Evolutionary conservation across 2,329 filamentous ascomycete species (phyloP).

Genomic region (Penicillium sclerotiorum): DNA sequence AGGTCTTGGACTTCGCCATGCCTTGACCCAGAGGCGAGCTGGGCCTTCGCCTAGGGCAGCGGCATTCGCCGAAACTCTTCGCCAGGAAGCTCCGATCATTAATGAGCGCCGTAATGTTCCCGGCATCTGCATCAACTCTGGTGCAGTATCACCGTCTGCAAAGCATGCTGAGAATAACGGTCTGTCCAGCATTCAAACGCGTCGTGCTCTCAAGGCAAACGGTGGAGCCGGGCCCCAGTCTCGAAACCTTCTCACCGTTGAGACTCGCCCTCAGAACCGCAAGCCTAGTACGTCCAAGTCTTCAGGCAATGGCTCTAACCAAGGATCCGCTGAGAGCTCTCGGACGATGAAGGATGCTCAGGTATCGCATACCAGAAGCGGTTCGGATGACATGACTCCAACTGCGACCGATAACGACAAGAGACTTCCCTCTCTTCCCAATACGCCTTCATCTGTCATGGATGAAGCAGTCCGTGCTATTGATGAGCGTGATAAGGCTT

Average conservation of each 20-base stretch:
- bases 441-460: constrained; percentile 50
- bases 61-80: constrained; percentile 2
- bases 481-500: constrained; percentile 33
- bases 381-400: constrained; percentile 27
- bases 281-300: constrained; percentile 8
- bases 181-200: constrained; percentile 39
- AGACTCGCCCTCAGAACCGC: constrained; percentile 22
- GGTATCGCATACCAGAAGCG: constrained; percentile 1
- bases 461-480: constrained; percentile 43
- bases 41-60: constrained; percentile 13
- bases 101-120: constrained; percentile 19
- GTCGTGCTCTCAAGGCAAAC: constrained; percentile 38
- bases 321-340: constrained; percentile 17
- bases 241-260: constrained; percentile 32
- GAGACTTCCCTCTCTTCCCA: constrained; percentile 49
- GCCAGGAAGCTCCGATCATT: constrained; percentile 1
- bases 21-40: constrained; percentile 31
- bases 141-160: constrained; percentile 7
- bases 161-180: constrained; percentile 8
- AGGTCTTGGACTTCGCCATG: constrained; percentile 40
- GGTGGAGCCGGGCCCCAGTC: constrained; percentile 25
- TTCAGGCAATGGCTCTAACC: constrained; percentile 13
- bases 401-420: constrained; percentile 39
- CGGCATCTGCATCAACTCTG: constrained; percentile 16
- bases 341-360: constrained; percentile 13